These are phyloP conservation scores for Silene latifolia DNA, from an alignment of 148 eudicot species.

Conservation along the genomic window DNA sequence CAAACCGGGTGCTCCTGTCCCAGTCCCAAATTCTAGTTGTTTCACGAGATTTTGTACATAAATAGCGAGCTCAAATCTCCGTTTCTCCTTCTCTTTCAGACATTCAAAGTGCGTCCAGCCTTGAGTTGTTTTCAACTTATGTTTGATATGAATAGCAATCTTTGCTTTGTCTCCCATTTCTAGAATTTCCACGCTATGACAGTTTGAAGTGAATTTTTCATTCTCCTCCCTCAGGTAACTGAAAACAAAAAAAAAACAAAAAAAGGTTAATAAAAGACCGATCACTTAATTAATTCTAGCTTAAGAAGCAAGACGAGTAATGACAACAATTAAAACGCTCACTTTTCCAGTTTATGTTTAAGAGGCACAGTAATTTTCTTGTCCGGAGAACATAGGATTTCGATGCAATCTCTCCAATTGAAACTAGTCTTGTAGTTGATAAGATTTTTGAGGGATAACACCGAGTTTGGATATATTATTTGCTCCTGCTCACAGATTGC, in stretches of 20 bases:
- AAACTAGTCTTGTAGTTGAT: conserved; percentile 12
- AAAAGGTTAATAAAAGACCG: not conserved
- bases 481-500: not conserved
- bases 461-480: conserved; percentile 15
- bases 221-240: not conserved
- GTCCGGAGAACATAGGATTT: not conserved
- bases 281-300: too few species aligned
- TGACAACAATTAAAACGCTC: not conserved
- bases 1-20: not conserved
- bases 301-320: not conserved
- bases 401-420: conserved; percentile 9
- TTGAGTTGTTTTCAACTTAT: not conserved
- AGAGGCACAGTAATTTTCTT: not conserved
- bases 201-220: not conserved
- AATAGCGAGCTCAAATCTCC: not conserved
- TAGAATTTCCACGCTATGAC: not conserved
- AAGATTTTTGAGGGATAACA: not conserved
- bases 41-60: not conserved
- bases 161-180: not conserved
- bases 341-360: not conserved
- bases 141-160: not conserved
- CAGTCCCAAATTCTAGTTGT: not conserved
- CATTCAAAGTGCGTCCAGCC: not conserved
- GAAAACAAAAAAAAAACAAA: not conserved
- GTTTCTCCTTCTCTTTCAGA: not conserved